Conservation (phyloP, 2,329 filamentous ascomycete genomes). For the Trichoderma arundinaceum region DNA sequence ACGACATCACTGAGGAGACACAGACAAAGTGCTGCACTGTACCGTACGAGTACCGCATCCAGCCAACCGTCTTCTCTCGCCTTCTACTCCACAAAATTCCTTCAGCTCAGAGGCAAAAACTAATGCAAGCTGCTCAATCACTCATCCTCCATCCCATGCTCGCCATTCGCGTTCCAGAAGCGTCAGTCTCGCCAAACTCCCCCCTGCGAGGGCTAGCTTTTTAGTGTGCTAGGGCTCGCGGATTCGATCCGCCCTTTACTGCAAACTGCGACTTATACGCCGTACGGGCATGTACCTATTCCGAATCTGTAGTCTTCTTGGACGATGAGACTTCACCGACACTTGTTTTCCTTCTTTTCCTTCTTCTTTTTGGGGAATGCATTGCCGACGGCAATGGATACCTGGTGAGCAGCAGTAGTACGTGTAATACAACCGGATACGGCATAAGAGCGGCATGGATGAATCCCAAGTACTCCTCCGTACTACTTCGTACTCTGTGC, state of each 20-base stretch:
- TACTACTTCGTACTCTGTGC: neutral
- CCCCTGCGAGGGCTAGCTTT: constrained; percentile 11
- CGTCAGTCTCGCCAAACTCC: neutral
- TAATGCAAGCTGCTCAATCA: neutral
- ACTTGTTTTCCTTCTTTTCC: neutral
- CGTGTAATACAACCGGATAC: too few species aligned
- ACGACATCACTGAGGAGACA: too few species aligned
- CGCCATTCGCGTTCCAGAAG: constrained; percentile 18
- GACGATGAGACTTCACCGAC: constrained; percentile 20
- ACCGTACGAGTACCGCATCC: neutral
- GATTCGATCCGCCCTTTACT: constrained; percentile 17
- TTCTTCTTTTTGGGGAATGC: neutral
- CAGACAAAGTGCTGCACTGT: neutral
- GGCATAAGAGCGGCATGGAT: too few species aligned
- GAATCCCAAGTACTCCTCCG: neutral
- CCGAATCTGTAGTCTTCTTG: neutral
- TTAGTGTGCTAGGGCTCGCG: constrained; percentile 20
- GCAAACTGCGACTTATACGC: too few species aligned
- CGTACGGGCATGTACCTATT: neutral
- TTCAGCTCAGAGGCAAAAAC: too few species aligned
- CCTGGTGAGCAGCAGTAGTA: too few species aligned
- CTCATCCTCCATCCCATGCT: neutral
- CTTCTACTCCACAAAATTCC: too few species aligned
- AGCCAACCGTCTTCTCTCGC: neutral
- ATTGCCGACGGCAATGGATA: constrained; percentile 4